Percentiles rank a stretch among this genome's conserved stretches.
These are phyloP conservation scores for Alnus rubra DNA, from an alignment of 306 rosid species.

Conservation along the genomic window DNA sequence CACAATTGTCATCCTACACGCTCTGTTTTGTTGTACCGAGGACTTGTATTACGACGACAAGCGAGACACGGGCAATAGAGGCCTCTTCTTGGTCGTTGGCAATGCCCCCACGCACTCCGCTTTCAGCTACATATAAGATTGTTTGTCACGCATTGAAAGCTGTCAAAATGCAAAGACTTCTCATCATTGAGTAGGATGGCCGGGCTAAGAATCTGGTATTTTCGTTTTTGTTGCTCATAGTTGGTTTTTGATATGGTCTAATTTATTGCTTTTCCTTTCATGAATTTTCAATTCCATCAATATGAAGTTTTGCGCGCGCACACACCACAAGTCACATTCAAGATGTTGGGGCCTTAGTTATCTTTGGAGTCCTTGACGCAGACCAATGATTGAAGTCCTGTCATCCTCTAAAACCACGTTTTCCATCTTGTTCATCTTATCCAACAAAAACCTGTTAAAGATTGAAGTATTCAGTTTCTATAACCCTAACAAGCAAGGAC, in stretches of 20 bases:
- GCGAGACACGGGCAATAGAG: too few relatives aligned
- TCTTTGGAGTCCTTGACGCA: too few relatives aligned
- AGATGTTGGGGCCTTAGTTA: too few relatives aligned
- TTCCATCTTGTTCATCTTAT: not conserved
- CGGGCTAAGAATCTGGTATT: not conserved
- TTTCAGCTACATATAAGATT: conserved; percentile 35
- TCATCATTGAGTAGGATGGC: not conserved
- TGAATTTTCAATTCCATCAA: not conserved
- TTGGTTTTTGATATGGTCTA: not conserved
- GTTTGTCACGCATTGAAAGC: too few relatives aligned
- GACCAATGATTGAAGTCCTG: too few relatives aligned
- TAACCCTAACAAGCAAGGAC: too few relatives aligned
- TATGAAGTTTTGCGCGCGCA: too few relatives aligned
- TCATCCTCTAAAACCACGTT: not conserved
- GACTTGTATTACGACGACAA: conserved; percentile 27
- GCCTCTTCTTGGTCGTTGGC: conserved; percentile 1
- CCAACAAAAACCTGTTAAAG: not conserved
- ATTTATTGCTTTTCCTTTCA: not conserved
- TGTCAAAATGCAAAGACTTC: not conserved
- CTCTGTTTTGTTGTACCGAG: conserved; percentile 56
- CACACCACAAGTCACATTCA: not conserved
- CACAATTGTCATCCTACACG: conserved; percentile 48
- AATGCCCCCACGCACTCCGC: conserved; percentile 50
- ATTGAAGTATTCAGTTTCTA: too few relatives aligned
- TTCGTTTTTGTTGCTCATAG: not conserved